A percentile compares a stretch with the other conserved stretches of the same genome.
phyloP scores from a whole-genome alignment of 768 basidiomycete genomes.

The Mycena metata region DNA sequence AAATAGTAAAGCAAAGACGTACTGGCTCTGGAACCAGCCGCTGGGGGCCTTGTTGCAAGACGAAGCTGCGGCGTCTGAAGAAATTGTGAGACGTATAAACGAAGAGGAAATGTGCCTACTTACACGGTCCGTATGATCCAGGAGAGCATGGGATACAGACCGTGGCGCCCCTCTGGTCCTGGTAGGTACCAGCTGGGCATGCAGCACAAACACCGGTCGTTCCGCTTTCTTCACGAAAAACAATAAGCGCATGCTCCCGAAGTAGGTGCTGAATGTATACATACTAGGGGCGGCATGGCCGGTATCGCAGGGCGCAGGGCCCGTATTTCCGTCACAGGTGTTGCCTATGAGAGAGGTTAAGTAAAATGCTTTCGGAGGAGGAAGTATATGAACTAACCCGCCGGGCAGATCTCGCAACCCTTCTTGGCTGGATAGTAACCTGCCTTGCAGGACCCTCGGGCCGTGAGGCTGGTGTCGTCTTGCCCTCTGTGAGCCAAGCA shows the following conservation, averaged over 20 bases:
- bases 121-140: neutral
- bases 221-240: neutral
- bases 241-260: no score
- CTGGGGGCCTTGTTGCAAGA: conserved; percentile 9
- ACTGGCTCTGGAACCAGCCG: conserved; percentile 15
- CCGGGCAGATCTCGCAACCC: neutral
- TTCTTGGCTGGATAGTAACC: no score
- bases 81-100: neutral
- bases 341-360: neutral
- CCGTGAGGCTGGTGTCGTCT: neutral
- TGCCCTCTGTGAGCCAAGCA: neutral
- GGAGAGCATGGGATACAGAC: neutral
- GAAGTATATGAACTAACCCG: neutral
- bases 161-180: neutral
- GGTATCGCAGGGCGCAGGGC: conserved; percentile 3
- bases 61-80: neutral
- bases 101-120: neutral
- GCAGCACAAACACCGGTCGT: neutral
- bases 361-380: neutral
- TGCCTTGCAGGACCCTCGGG: neutral
- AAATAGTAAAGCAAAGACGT: neutral
- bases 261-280: no score
- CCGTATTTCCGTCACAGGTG: neutral
- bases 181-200: conserved; percentile 6
- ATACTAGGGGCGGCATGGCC: conserved; percentile 4